Conservation (phyloP, 208 protist genomes). For the Trypanosoma boissoni region DNA sequence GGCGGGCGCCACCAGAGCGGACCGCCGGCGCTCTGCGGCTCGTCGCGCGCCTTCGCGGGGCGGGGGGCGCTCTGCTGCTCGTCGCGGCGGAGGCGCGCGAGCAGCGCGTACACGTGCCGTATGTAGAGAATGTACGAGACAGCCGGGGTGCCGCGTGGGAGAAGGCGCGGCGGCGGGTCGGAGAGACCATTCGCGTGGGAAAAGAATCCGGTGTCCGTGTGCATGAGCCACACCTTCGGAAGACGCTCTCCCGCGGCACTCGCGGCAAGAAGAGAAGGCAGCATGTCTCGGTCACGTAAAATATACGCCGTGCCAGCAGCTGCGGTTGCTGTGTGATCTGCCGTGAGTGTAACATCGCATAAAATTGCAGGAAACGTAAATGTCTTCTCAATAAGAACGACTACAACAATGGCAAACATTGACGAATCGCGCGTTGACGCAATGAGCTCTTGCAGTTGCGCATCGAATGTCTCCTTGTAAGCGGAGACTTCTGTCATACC, state of each 20-base stretch:
- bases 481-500: constrained; percentile 1
- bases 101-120: constrained; percentile 23
- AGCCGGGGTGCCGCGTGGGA: constrained; percentile 61
- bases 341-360: no score
- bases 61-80: background rate
- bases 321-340: constrained; percentile 2
- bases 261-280: constrained; percentile 58
- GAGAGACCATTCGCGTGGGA: background rate
- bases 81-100: constrained; percentile 18
- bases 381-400: constrained; percentile 46
- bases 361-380: constrained; percentile 61
- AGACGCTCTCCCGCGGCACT: constrained; percentile 39
- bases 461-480: constrained; percentile 11
- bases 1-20: constrained; percentile 22
- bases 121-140: constrained; percentile 66
- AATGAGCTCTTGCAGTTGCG: constrained; percentile 15
- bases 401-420: constrained; percentile 40
- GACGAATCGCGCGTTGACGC: constrained; percentile 15
- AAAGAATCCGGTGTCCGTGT: no score
- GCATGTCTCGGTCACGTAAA: constrained; percentile 66
- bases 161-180: constrained; percentile 30
- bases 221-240: no score
- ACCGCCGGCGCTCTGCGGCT: background rate
- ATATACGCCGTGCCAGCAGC: constrained; percentile 33
- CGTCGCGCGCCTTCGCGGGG: background rate